Conservation (phyloP, 139 green algal species). For the Astrephomene gubernaculifera region DNA sequence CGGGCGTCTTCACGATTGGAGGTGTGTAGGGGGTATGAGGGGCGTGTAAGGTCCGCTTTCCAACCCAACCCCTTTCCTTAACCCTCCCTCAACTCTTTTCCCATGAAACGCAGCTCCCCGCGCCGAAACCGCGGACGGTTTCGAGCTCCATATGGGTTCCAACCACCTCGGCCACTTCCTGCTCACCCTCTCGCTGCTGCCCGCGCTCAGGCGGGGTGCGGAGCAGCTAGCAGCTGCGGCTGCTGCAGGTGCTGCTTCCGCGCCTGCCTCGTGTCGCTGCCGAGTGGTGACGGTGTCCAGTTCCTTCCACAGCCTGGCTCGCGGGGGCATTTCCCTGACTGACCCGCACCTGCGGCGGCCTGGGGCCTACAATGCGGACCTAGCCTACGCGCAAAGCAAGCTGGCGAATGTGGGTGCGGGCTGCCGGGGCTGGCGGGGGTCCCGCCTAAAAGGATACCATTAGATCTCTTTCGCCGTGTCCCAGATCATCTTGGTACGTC, state of each 20-base stretch:
- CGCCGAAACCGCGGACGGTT: constrained; percentile 71
- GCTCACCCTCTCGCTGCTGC: constrained; percentile 80
- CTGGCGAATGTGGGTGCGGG: constrained; percentile 63
- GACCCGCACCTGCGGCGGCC: not conserved
- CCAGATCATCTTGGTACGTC: too few species aligned
- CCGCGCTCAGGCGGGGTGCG: constrained; percentile 57
- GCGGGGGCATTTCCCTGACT: not conserved
- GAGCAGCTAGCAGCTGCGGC: not conserved
- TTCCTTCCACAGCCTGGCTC: constrained; percentile 7
- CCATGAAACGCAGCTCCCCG: constrained; percentile 52
- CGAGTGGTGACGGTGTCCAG: constrained; percentile 75
- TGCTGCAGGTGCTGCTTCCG: not conserved
- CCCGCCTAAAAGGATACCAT: too few species aligned
- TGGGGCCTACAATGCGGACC: constrained; percentile 49
- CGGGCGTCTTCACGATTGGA: constrained; percentile 84
- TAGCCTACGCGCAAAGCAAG: constrained; percentile 85
- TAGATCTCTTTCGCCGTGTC: too few species aligned
- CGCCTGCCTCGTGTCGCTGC: not conserved
- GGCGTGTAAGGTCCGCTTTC: not conserved
- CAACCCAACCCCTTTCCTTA: not conserved
- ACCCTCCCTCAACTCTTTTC: not conserved
- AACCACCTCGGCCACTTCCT: constrained; percentile 90
- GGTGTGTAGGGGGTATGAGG: constrained; percentile 43
- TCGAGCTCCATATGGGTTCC: constrained; percentile 85
- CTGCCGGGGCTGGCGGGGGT: too few species aligned